Evolutionary conservation across 768 basidiomycete species (phyloP).

Genomic region (Phylloporus sp.): DNA sequence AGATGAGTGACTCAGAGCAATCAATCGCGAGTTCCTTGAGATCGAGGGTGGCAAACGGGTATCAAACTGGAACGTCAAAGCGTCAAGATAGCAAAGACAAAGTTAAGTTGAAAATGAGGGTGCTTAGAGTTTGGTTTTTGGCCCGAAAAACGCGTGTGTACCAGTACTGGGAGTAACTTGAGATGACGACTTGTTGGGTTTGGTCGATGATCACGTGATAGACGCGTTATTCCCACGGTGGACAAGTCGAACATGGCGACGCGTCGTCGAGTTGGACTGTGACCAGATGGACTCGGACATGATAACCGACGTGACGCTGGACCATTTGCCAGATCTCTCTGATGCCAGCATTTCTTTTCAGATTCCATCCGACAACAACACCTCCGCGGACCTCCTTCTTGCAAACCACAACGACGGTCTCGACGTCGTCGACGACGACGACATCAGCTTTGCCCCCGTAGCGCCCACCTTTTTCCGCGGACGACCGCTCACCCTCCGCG

Average conservation of each 20-base stretch:
- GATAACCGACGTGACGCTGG: constrained; percentile 41
- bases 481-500: constrained; percentile 34
- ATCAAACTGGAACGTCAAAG: too few species aligned
- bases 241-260: constrained; percentile 8
- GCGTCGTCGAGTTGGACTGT: background rate
- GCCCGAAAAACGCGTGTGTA: too few species aligned
- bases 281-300: constrained; percentile 18
- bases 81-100: too few species aligned
- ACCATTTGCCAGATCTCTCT: constrained; percentile 54
- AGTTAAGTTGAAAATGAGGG: too few species aligned
- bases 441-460: constrained; percentile 37
- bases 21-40: too few species aligned
- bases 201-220: constrained; percentile 30
- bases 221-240: constrained; percentile 29
- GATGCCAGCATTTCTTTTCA: constrained; percentile 41
- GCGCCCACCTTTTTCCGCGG: constrained; percentile 23
- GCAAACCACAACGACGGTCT: constrained; percentile 38
- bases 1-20: too few species aligned
- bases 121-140: too few species aligned
- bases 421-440: constrained; percentile 31
- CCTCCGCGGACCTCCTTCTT: constrained; percentile 32
- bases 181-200: too few species aligned
- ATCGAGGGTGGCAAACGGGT: too few species aligned
- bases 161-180: background rate
- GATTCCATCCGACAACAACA: constrained; percentile 38